Percentiles rank a stretch among this genome's conserved stretches.
phyloP scores from a whole-genome alignment of 2,329 filamentous ascomycete species.

The Decorospora gaudefroyi region DNA sequence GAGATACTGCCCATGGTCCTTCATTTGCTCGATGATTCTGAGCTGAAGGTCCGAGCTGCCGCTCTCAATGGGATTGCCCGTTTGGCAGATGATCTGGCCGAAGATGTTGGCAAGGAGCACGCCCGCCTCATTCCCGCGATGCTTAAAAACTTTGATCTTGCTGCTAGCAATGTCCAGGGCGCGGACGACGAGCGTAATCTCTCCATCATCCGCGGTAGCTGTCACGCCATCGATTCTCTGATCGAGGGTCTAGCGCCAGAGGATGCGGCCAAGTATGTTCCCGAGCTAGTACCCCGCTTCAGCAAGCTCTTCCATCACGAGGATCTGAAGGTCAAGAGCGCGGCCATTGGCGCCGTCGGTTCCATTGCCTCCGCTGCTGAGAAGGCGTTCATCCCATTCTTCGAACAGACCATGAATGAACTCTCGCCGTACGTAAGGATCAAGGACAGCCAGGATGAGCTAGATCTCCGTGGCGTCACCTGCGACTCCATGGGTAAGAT shows the following conservation, averaged over 20 bases:
- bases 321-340: constrained; percentile 86
- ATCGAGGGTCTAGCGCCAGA: constrained; percentile 82
- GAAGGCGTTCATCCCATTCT: constrained; percentile 85
- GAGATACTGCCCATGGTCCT: constrained; percentile 84
- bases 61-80: constrained; percentile 86
- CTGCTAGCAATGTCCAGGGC: constrained; percentile 67
- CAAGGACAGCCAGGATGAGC: constrained; percentile 87
- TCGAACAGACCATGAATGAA: constrained; percentile 86
- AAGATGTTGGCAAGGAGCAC: constrained; percentile 86
- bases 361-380: constrained; percentile 87
- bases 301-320: constrained; percentile 81
- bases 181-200: constrained; percentile 73
- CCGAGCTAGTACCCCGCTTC: constrained; percentile 81
- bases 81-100: constrained; percentile 88
- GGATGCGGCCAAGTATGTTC: constrained; percentile 79
- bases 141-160: constrained; percentile 85
- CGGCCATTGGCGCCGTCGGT: constrained; percentile 85
- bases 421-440: constrained; percentile 81
- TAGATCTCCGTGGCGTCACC: constrained; percentile 85
- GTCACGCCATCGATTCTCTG: constrained; percentile 87
- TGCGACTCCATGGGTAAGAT: constrained; percentile 94
- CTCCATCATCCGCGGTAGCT: constrained; percentile 85
- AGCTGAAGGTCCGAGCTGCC: constrained; percentile 81
- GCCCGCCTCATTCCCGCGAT: constrained; percentile 80
- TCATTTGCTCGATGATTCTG: constrained; percentile 80